Percentiles rank a stretch among this genome's conserved stretches.
These are phyloP conservation scores for Acer yangbiense DNA, from an alignment of 345 rosid species.

Conservation along the genomic window DNA sequence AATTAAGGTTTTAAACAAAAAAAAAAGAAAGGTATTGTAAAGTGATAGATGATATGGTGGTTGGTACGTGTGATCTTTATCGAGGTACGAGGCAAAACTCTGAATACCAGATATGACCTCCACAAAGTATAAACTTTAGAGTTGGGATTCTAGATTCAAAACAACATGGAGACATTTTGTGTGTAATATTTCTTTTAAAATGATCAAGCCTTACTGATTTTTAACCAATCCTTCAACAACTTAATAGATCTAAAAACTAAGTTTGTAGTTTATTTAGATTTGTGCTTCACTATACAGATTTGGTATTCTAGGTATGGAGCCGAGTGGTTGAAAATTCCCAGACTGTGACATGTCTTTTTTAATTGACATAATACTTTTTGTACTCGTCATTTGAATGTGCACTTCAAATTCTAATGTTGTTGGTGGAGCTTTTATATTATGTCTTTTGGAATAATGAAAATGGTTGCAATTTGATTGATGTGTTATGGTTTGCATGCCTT, in stretches of 20 bases:
- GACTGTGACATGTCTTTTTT: background rate
- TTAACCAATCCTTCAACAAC: background rate
- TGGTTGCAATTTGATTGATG: background rate
- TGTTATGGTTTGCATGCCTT: background rate
- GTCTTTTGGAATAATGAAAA: background rate
- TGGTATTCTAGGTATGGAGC: background rate
- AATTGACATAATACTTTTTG: background rate
- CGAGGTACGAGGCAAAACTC: too few species aligned
- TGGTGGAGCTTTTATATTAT: background rate
- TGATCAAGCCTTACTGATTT: background rate
- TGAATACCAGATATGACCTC: too few species aligned
- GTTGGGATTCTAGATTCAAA: background rate
- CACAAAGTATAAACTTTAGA: background rate
- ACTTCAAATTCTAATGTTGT: background rate
- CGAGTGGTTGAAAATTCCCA: background rate
- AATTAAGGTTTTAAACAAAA: background rate
- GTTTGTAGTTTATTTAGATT: conserved; percentile 3
- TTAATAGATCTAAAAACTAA: background rate
- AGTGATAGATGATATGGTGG: background rate
- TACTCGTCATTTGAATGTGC: background rate
- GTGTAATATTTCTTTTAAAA: background rate
- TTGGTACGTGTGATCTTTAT: background rate
- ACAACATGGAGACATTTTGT: background rate
- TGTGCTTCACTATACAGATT: background rate
- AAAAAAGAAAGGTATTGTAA: background rate